Base-by-base conservation (phyloP, 148 eudicot genomes). In the Amaranthus cruentus region DNA sequence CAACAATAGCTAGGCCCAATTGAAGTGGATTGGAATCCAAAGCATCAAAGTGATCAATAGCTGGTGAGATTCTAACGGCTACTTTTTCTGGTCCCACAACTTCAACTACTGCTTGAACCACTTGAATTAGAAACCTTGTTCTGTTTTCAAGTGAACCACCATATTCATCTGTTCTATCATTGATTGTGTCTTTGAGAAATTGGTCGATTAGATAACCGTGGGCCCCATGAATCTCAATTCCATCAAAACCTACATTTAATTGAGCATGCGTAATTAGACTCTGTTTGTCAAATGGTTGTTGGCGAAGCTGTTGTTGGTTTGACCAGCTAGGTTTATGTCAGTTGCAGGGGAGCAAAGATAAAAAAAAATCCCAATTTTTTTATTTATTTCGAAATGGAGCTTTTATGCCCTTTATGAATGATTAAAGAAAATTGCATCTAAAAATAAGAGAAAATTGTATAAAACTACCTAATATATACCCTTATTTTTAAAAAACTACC, bases 201-300 rank as follows among this genome's bases (percentile, higher is more conserved):
- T 93, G 98, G 47, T 93, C 98, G 18, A 93, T 84, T 58, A 93
- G 82, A 87, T 93, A 89, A 43, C 98, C 97, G 42, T 91, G 97
- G 9, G 95, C 98, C 42, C 87, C 90, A 43, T 93, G 95, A 59
- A 91, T 88, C 79, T 93, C 98, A 46, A 91, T 76, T 1, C 98
- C 98, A 79, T 93, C 95, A 81, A 93, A 93, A 9, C 98, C 98
- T 90, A 75, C 38, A 28, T 28, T 1, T 28, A 28, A 28, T 28
- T 28, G 38, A 28, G 38, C 38, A 28, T 28, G 38, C 38, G 38
- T 28, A 28, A 28, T 28, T 28, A 28, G 38, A 28, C 38, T 28
- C 38, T 28, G 38, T 28, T 28, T 28, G 38, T 28, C 38, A 28
- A 28, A 28, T 28, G 38, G 38, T 28, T 28, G 38, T 28, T 28